Evolutionary conservation across 169 alveolate genomes (phyloP).

Genomic region (Cryptosporidium ubiquitum): DNA sequence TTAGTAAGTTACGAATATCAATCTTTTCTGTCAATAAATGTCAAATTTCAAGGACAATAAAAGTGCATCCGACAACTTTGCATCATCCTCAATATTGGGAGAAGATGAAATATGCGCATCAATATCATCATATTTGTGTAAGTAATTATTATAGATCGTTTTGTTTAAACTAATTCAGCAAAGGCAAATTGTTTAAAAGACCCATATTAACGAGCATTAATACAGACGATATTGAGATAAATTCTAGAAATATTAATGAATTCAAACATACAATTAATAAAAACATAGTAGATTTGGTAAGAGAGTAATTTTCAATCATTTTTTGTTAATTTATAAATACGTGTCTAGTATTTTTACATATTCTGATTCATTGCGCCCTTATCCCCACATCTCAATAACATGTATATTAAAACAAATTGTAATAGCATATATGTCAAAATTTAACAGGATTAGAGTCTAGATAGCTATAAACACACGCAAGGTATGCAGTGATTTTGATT

Average conservation of each 20-base stretch:
- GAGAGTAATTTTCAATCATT: not conserved
- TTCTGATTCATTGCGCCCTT: not conserved
- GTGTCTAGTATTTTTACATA: not conserved
- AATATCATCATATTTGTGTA: slow-evolving; percentile 57
- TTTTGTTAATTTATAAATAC: not conserved
- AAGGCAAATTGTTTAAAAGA: slow-evolving; percentile 7
- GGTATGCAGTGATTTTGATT: not conserved
- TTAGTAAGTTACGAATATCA: not conserved
- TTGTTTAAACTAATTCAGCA: not conserved
- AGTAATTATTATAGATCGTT: not conserved
- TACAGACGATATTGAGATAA: slow-evolving; percentile 3
- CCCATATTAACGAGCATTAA: slow-evolving; percentile 32
- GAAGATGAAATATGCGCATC: slow-evolving; percentile 36
- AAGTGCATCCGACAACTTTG: not conserved
- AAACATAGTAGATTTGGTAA: not conserved
- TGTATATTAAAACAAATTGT: not conserved
- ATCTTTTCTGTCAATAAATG: not conserved
- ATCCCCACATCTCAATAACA: not conserved
- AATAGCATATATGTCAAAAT: not conserved
- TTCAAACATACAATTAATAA: not conserved
- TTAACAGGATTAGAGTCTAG: not conserved
- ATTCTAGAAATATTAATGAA: not conserved
- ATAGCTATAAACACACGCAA: not conserved
- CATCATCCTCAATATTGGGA: slow-evolving; percentile 31
- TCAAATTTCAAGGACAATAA: not conserved